Evolutionary conservation across 1,284 basidiomycete genomes (phyloP), one percentile per base, ranked within the genome.

Genomic region (Boletus sp.): DNA sequence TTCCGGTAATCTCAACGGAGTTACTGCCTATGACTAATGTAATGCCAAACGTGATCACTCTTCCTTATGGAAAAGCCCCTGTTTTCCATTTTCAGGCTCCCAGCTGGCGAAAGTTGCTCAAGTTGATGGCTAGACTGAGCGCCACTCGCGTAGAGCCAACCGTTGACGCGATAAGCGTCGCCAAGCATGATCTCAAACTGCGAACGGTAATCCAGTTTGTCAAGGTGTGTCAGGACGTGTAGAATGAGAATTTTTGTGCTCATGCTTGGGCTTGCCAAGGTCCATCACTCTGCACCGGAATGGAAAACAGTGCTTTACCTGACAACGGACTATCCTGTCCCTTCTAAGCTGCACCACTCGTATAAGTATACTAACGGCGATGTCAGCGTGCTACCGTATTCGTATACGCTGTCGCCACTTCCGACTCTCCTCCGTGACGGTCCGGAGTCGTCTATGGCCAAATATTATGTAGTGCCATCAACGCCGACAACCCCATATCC

Each of bases 291-390:
- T 25, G 75, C 80, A 0, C 59, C 68, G 5, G 77, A 81, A 25
- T 90, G 88, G 88, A 75, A 82, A 44, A 82, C 82, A 8, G 70
- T 88, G 17, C 60, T 89, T 8, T 89, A 86, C 72, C 78, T 90
- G 56, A 82, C 84, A 0, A 77, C 87, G 40, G 88, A 90, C 57
- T 72, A 80, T 56, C 78, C 82, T 3, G 64, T 77, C 2, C 81
- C 84, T 32, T 57, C 71, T 2, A 69, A 69, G 17, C 53, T 72
- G 13, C 72, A 69, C 7, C 68, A 69, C 32, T 68, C 72, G 2
- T 65, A 69, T 57, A 79, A 73, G 56, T 81, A 75, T 60, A 72
- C 71, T 13, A 80, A 74, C 45, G 74, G 72, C 51, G 81, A 87
- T 53, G 78, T 83, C 13, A 80, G 72, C 50, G 62, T 75, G 2